Percentiles rank a stretch among this genome's conserved stretches.
Conservation (phyloP, 177 flowering plant genomes). For the Tripterygium wilfordii region DNA sequence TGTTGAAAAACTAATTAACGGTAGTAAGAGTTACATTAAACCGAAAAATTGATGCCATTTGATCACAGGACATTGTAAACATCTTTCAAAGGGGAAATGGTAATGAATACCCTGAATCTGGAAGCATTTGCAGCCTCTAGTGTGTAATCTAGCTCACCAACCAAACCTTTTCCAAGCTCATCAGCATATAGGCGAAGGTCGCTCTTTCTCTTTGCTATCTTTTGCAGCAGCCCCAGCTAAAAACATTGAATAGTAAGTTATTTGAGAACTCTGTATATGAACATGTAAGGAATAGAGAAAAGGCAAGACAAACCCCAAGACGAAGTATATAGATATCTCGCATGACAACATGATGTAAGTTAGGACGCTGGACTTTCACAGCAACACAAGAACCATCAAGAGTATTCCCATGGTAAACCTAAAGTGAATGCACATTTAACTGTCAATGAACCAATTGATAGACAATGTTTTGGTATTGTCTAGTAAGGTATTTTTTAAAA, state of each 20-base stretch:
- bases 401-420: slow-evolving; percentile 81
- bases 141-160: slow-evolving; percentile 88
- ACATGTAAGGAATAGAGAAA: slow-evolving; percentile 3
- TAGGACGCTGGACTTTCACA: slow-evolving; percentile 96
- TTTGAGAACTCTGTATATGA: neutral
- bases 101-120: slow-evolving; percentile 56
- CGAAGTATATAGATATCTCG: slow-evolving; percentile 88
- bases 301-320: slow-evolving; percentile 67
- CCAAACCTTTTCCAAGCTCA: slow-evolving; percentile 94
- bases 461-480: too few relatives aligned
- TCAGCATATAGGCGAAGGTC: slow-evolving; percentile 90
- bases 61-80: too few relatives aligned
- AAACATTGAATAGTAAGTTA: slow-evolving; percentile 9
- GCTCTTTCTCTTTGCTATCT: slow-evolving; percentile 78
- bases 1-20: too few relatives aligned
- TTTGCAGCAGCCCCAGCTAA: slow-evolving; percentile 77
- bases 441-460: too few relatives aligned
- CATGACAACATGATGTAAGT: slow-evolving; percentile 76
- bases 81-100: neutral
- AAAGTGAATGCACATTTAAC: too few relatives aligned
- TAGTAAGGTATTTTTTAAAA: neutral
- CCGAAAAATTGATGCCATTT: too few relatives aligned
- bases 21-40: too few relatives aligned
- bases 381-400: slow-evolving; percentile 79
- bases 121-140: slow-evolving; percentile 88